A percentile compares a stretch with the other conserved stretches of the same genome.
Evolutionary conservation across 805 yeast genomes (phyloP).

Genomic region (Ogataea salicorniae): DNA sequence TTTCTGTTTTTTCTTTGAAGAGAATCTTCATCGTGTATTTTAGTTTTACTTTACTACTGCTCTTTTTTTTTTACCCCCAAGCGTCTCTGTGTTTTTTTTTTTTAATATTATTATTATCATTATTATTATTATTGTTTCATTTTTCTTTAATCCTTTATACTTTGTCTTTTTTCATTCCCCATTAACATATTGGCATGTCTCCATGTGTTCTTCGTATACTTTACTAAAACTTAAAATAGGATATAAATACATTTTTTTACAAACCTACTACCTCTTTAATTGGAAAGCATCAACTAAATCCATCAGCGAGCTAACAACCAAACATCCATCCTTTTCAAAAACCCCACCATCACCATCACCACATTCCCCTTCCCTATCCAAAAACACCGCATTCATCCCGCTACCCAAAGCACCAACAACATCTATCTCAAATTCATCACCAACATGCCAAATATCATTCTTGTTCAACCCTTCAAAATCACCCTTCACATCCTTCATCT

Average conservation of each 20-base stretch:
- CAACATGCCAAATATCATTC: slow-evolving; percentile 51
- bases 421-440: slow-evolving; percentile 57
- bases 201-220: too few species aligned
- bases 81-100: neutral
- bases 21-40: too few species aligned
- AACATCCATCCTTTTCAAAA: slow-evolving; percentile 7
- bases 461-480: neutral
- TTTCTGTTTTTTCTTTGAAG: too few species aligned
- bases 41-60: neutral
- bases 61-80: too few species aligned
- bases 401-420: slow-evolving; percentile 44
- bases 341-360: slow-evolving; percentile 11
- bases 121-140: too few species aligned
- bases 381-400: slow-evolving; percentile 56
- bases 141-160: neutral
- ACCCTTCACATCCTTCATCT: neutral
- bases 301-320: slow-evolving; percentile 10
- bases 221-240: too few species aligned
- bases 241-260: neutral
- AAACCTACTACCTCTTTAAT: neutral
- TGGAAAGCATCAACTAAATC: slow-evolving; percentile 5
- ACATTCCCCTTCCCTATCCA: slow-evolving; percentile 17
- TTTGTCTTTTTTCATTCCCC: neutral
- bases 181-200: too few species aligned
- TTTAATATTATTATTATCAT: neutral